A percentile compares a stretch with the other conserved stretches of the same genome.
Conservation (phyloP, 352 stramenopile species). For the Phytopythium chamaehyphon region DNA sequence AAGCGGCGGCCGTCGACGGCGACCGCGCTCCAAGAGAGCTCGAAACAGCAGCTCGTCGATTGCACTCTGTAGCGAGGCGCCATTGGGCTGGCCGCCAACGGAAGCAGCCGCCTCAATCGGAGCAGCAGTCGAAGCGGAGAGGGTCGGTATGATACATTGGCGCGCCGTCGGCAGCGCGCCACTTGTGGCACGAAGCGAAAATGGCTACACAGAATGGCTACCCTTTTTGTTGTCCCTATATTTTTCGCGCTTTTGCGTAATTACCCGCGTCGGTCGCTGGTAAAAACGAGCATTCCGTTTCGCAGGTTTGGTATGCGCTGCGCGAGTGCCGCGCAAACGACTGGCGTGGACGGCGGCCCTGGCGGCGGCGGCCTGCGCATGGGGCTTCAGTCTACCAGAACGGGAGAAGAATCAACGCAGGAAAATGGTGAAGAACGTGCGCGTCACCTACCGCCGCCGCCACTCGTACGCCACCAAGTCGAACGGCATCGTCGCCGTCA, state of each 20-base stretch:
- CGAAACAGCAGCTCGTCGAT: slow-evolving; percentile 1
- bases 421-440: slow-evolving; percentile 92
- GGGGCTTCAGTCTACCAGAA: slow-evolving; percentile 55
- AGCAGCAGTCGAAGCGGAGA: too few relatives aligned
- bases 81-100: not conserved
- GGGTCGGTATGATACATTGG: too few relatives aligned
- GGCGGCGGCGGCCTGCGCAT: slow-evolving; percentile 7
- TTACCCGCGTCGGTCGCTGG: not conserved
- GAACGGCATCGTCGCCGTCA: slow-evolving; percentile 93
- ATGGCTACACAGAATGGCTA: slow-evolving; percentile 3
- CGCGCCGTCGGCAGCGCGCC: too few relatives aligned
- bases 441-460: slow-evolving; percentile 93
- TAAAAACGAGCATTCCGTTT: slow-evolving; percentile 2
- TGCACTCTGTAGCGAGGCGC: not conserved
- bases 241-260: not conserved
- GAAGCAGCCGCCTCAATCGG: too few relatives aligned
- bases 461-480: slow-evolving; percentile 97
- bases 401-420: slow-evolving; percentile 66
- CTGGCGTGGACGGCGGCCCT: slow-evolving; percentile 9
- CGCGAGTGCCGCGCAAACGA: slow-evolving; percentile 14
- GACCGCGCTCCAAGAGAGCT: too few relatives aligned
- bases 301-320: slow-evolving; percentile 6
- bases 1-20: not conserved
- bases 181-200: too few relatives aligned
- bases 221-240: slow-evolving; percentile 1